Percentiles rank a stretch among this genome's conserved stretches.
These are phyloP conservation scores for Leccinum variicolor DNA, from an alignment of 768 basidiomycete species.

Conservation along the genomic window DNA sequence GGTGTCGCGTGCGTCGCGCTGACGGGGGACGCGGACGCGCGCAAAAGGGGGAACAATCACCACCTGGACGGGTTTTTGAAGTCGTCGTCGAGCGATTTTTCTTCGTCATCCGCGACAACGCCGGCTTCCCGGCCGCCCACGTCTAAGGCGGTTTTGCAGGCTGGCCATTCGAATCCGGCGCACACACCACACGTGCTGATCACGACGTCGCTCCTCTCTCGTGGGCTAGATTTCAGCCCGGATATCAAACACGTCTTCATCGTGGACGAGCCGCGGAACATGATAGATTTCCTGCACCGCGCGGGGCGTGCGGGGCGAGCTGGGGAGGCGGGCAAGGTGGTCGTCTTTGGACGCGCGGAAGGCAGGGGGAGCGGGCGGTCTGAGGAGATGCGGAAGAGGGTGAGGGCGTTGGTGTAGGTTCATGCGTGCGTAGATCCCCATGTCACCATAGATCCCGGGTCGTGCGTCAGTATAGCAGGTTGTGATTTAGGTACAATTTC, in stretches of 20 bases:
- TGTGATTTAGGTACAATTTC: no score
- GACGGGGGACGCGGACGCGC: slow-evolving; percentile 56
- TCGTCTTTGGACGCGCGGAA: slow-evolving; percentile 69
- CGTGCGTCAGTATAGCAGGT: no score
- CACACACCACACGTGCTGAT: slow-evolving; percentile 65
- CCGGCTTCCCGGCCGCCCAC: background rate
- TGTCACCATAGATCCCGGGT: no score
- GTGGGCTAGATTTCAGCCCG: slow-evolving; percentile 86
- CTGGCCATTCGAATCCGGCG: slow-evolving; percentile 21
- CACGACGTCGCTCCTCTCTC: slow-evolving; percentile 87
- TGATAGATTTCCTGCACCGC: slow-evolving; percentile 89
- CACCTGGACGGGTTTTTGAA: slow-evolving; percentile 73
- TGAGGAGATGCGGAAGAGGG: slow-evolving; percentile 48
- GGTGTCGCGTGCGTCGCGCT: slow-evolving; percentile 63
- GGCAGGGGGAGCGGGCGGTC: slow-evolving; percentile 58
- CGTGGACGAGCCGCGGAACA: slow-evolving; percentile 83
- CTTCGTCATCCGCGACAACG: background rate
- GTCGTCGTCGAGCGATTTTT: background rate
- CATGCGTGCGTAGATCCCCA: no score
- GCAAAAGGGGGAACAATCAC: slow-evolving; percentile 67
- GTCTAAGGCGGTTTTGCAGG: slow-evolving; percentile 2
- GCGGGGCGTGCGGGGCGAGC: slow-evolving; percentile 83
- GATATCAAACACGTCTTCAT: slow-evolving; percentile 80
- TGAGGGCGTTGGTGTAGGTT: slow-evolving; percentile 36
- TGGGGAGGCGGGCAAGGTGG: slow-evolving; percentile 66